A percentile compares a stretch with the other conserved stretches of the same genome.
Evolutionary conservation across 2,329 filamentous ascomycete genomes (phyloP).

Genomic region (Elsinoe arachidis): DNA sequence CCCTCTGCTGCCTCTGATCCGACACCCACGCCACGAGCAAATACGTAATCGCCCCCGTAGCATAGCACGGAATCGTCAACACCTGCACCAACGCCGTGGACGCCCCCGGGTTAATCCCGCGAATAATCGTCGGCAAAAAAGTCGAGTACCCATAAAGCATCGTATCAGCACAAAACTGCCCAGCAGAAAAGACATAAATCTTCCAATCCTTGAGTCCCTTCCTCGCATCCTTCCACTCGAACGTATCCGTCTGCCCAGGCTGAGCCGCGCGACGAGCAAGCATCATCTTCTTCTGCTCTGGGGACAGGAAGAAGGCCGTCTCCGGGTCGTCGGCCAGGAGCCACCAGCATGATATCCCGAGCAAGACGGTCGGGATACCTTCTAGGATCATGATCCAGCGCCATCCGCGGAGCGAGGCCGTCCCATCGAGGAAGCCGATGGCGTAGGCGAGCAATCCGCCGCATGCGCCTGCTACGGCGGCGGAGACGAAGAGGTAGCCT

Average conservation of each 20-base stretch:
- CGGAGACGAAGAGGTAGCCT: conserved; percentile 62
- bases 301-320: conserved; percentile 52
- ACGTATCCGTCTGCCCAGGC: conserved; percentile 40
- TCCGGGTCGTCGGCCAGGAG: conserved; percentile 59
- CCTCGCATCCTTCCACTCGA: conserved; percentile 55
- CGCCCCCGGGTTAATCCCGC: conserved; percentile 54
- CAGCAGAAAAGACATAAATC: conserved; percentile 60
- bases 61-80: conserved; percentile 71
- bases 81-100: conserved; percentile 59
- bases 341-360: conserved; percentile 47
- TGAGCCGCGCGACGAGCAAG: conserved; percentile 42
- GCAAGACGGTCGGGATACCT: conserved; percentile 47
- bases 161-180: conserved; percentile 63
- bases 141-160: conserved; percentile 74
- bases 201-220: conserved; percentile 67
- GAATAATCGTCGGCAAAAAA: conserved; percentile 71
- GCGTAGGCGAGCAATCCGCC: conserved; percentile 66
- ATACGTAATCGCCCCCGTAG: conserved; percentile 61
- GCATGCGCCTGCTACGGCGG: conserved; percentile 62
- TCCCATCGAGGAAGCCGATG: conserved; percentile 64
- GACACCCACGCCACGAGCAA: conserved; percentile 57
- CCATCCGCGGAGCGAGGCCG: conserved; percentile 58
- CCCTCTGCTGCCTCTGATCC: conserved; percentile 58
- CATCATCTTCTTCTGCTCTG: conserved; percentile 53
- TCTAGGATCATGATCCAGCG: conserved; percentile 60